Evolutionary conservation across 495 filamentous ascomycete species (phyloP).

Genomic region (Penicillium cosmopolitanum): DNA sequence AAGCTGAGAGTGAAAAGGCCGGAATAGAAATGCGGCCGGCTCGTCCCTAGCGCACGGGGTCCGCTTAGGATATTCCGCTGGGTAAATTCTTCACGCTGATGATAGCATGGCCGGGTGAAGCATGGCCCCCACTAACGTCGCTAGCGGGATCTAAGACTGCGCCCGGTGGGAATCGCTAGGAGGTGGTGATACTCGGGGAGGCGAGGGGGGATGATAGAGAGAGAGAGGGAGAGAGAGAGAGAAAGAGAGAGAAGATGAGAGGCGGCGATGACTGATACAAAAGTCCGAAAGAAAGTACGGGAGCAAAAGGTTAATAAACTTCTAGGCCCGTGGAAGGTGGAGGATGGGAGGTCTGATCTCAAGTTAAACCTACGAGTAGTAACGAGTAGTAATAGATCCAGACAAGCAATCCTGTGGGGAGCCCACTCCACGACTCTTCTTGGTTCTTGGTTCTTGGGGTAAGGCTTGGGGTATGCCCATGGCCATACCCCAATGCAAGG

Average conservation of each 20-base stretch:
- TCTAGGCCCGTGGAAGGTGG: neutral
- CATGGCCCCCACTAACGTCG: slow-evolving; percentile 19
- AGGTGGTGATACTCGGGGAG: no score
- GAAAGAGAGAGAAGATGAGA: neutral
- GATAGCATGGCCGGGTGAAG: slow-evolving; percentile 12
- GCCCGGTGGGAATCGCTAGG: slow-evolving; percentile 7
- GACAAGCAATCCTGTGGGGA: neutral
- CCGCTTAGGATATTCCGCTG: neutral
- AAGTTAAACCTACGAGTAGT: neutral
- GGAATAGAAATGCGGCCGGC: slow-evolving; percentile 17
- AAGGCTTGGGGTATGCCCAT: no score
- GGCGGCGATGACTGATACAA: neutral
- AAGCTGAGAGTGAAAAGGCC: slow-evolving; percentile 22
- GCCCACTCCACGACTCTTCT: no score
- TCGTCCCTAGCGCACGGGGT: neutral
- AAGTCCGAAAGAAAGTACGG: slow-evolving; percentile 5
- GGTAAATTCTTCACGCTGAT: slow-evolving; percentile 20
- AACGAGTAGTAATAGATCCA: neutral
- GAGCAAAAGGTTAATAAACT: neutral
- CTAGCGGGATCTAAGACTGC: slow-evolving; percentile 22
- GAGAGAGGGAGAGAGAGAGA: neutral
- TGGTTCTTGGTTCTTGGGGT: no score
- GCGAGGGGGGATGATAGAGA: neutral
- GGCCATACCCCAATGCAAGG: no score
- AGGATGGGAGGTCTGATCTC: neutral